Conservation (phyloP, 768 basidiomycete genomes). For the Hydnomerulius pinastri region DNA sequence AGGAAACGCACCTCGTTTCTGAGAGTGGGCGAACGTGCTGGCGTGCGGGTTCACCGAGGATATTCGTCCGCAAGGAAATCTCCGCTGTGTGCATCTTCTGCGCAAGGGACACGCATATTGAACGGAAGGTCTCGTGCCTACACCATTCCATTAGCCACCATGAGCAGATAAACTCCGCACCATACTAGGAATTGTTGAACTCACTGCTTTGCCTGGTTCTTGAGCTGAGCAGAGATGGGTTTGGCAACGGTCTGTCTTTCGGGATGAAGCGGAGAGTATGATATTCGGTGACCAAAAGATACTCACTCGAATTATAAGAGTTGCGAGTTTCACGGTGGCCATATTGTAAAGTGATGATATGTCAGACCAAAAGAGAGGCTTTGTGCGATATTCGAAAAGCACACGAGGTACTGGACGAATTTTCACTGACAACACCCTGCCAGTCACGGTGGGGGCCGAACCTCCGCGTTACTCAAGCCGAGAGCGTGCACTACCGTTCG, state of each 20-base stretch:
- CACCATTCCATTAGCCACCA: not conserved
- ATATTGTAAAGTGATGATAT: slow-evolving; percentile 34
- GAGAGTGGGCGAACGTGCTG: slow-evolving; percentile 70
- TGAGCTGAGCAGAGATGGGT: slow-evolving; percentile 71
- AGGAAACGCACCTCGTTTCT: slow-evolving; percentile 64
- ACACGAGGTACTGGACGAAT: too few relatives aligned
- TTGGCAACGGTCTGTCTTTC: slow-evolving; percentile 73
- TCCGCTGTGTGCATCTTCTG: slow-evolving; percentile 75
- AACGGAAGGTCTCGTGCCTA: slow-evolving; percentile 74
- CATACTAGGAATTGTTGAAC: slow-evolving; percentile 31
- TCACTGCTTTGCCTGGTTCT: slow-evolving; percentile 72
- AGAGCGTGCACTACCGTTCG: too few relatives aligned
- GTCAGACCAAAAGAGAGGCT: not conserved
- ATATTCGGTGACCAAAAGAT: not conserved
- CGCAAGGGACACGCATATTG: slow-evolving; percentile 70
- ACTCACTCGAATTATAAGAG: slow-evolving; percentile 71
- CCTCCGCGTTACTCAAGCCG: too few relatives aligned
- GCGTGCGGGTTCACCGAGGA: slow-evolving; percentile 71
- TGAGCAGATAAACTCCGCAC: not conserved
- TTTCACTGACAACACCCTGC: too few relatives aligned
- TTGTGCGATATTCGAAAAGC: too few relatives aligned
- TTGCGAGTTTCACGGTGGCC: slow-evolving; percentile 76
- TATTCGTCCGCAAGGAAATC: slow-evolving; percentile 63
- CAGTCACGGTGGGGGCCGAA: too few relatives aligned
- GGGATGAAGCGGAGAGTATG: not conserved